phyloP scores from a whole-genome alignment of 1,139 yeast species.

The Blastobotrys illinoisensis region DNA sequence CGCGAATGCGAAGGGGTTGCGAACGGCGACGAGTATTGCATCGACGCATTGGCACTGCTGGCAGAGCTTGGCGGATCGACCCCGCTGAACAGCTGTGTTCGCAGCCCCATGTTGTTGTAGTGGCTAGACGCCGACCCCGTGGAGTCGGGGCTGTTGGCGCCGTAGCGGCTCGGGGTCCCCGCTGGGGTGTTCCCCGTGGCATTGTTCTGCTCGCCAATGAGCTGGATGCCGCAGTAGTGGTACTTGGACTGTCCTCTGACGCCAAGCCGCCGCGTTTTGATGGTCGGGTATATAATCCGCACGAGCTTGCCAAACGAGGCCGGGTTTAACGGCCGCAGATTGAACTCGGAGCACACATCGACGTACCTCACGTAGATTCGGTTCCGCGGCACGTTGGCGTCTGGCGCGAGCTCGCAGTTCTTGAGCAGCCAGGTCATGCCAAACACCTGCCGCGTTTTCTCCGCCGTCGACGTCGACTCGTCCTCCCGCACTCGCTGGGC shows the following conservation, averaged over 20 bases:
- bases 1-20: not conserved
- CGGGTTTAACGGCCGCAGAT: conserved; percentile 69
- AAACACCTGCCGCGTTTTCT: conserved; percentile 67
- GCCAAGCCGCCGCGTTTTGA: conserved; percentile 81
- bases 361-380: conserved; percentile 77
- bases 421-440: conserved; percentile 77
- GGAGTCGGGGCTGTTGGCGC: conserved; percentile 20
- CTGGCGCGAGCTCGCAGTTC: conserved; percentile 57
- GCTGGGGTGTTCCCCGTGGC: conserved; percentile 27
- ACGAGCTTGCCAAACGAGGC: conserved; percentile 87
- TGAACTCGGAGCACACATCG: conserved; percentile 61
- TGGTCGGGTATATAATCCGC: conserved; percentile 62
- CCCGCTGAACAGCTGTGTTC: not conserved
- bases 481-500: conserved; percentile 46
- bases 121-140: conserved; percentile 5
- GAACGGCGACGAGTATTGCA: not conserved
- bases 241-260: conserved; percentile 85
- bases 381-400: conserved; percentile 79
- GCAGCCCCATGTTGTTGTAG: not conserved
- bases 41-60: not conserved
- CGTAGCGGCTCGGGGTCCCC: conserved; percentile 25
- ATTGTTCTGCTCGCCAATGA: conserved; percentile 45
- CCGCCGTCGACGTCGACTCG: conserved; percentile 43
- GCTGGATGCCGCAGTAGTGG: conserved; percentile 80
- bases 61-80: not conserved